Conservation (phyloP, 2,329 filamentous ascomycete genomes). For the Stachybotrys chartarum region DNA sequence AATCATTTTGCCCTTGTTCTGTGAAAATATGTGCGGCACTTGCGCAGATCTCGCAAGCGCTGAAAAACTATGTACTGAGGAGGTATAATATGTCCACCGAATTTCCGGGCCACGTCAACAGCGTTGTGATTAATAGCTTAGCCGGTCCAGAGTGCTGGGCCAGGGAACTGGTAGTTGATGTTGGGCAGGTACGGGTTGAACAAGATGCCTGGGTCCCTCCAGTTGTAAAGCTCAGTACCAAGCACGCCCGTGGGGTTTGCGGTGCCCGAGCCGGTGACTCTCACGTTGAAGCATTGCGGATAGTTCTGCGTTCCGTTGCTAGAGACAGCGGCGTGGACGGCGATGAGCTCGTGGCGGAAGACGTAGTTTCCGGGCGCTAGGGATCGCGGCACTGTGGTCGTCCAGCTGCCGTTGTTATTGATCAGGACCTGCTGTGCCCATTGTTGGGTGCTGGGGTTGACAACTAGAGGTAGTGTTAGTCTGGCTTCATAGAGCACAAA, state of each 20-base stretch:
- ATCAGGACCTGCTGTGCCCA: slow-evolving; percentile 35
- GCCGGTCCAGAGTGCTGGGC: slow-evolving; percentile 12
- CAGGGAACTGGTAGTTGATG: slow-evolving; percentile 17
- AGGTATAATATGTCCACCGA: no score
- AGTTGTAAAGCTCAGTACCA: slow-evolving; percentile 19
- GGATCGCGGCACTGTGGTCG: slow-evolving; percentile 22
- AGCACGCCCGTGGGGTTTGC: slow-evolving; percentile 20
- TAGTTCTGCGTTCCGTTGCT: slow-evolving; percentile 44
- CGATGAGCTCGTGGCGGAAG: slow-evolving; percentile 44
- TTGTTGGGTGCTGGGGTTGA: slow-evolving; percentile 31
- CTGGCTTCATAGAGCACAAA: no score
- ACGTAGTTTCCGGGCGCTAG: slow-evolving; percentile 35
- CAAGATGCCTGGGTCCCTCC: slow-evolving; percentile 21
- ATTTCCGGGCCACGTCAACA: neutral
- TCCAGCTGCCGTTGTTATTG: slow-evolving; percentile 24
- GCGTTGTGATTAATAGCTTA: neutral
- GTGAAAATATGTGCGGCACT: neutral
- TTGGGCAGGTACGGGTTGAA: slow-evolving; percentile 23
- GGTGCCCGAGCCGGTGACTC: slow-evolving; percentile 31
- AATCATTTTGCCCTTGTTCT: no score
- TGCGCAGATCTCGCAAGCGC: no score
- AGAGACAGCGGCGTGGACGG: slow-evolving; percentile 33
- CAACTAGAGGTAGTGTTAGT: neutral
- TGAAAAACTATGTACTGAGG: no score
- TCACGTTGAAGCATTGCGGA: slow-evolving; percentile 42